These are phyloP conservation scores for Spongispora temasekensis DNA, from an alignment of 1,284 basidiomycete species.

Conservation along the genomic window DNA sequence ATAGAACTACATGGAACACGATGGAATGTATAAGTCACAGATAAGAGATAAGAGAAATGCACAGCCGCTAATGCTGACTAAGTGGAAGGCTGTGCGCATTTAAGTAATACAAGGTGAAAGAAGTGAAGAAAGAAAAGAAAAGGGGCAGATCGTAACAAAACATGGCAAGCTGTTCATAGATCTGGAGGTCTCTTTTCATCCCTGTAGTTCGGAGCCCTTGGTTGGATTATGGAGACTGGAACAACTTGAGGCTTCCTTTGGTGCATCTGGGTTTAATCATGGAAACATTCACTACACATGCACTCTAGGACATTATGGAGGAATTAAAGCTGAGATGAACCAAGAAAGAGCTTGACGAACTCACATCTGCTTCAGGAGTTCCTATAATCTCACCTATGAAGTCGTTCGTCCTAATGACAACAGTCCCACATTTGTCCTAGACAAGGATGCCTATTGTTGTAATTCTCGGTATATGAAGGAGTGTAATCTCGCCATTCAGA, in stretches of 20 bases:
- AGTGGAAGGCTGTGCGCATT: no score
- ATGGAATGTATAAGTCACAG: no score
- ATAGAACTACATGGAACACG: no score
- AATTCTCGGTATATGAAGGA: background rate
- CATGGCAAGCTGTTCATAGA: slow-evolving; percentile 1
- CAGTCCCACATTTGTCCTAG: background rate
- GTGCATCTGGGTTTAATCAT: slow-evolving; percentile 1
- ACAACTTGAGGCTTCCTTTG: slow-evolving; percentile 8
- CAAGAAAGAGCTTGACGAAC: slow-evolving; percentile 4
- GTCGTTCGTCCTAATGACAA: slow-evolving; percentile 10
- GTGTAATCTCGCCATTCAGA: background rate
- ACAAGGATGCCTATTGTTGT: slow-evolving; percentile 5
- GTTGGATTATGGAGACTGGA: slow-evolving; percentile 17
- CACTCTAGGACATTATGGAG: slow-evolving; percentile 8
- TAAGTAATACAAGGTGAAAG: no score
- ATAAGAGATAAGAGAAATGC: no score
- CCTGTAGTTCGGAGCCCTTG: background rate
- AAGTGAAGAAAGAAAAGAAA: no score
- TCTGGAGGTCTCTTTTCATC: background rate
- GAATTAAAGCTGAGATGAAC: slow-evolving; percentile 14
- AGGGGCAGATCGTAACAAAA: no score
- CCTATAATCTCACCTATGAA: slow-evolving; percentile 19
- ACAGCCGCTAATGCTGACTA: no score
- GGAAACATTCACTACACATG: slow-evolving; percentile 10
- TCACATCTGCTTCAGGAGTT: slow-evolving; percentile 10